Evolutionary conservation across 1,284 basidiomycete species (phyloP), one percentile per base, ranked within the genome.

Genomic region (Ustilago trichophora): DNA sequence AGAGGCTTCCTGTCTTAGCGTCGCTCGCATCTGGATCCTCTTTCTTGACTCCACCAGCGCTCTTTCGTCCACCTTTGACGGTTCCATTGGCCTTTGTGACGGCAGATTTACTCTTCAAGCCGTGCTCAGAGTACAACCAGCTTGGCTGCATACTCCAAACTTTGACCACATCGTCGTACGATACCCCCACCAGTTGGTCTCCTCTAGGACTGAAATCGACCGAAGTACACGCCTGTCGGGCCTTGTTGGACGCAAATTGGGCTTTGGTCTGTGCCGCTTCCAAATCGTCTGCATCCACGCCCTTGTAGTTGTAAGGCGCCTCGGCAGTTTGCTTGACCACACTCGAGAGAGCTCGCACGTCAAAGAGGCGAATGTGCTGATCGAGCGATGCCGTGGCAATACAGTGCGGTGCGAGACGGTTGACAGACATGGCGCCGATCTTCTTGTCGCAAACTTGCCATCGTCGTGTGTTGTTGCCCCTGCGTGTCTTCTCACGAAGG

Each of bases 361-460:
- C 78, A 50, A 80, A 80, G 3, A 80, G 48, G 1, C 77, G 63
- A 12, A 80, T 43, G 13, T 73, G 69, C 26, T 79, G 77, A 31
- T 80, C 78, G 22, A 80, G 59, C 13, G 72, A 74, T 2, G 77
- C 78, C 0, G 77, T 76, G 7, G 78, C 76, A 21, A 80, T 63
- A 36, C 71, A 75, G 47, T 74, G 68, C 5, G 77, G 75, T 0
- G 45, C 52, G 1, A 40, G 25, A 6, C 49, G 52, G 31, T 80
- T 78, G 37, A 80, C 64, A n/a, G 78, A 72, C 55, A 80, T 62
- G 29, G 72, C 76, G 19, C 78, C 78, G 52, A 80, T 76, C 66
- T 76, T 80, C 50, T 80, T 80, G 29, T 80, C 78, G 55, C 72
- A 74, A 8, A 78, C 69, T 46, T 80, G 77, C 78, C 78, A 80